Base-by-base conservation (phyloP, 352 stramenopile species). In the Phytophthora pinifolia region DNA sequence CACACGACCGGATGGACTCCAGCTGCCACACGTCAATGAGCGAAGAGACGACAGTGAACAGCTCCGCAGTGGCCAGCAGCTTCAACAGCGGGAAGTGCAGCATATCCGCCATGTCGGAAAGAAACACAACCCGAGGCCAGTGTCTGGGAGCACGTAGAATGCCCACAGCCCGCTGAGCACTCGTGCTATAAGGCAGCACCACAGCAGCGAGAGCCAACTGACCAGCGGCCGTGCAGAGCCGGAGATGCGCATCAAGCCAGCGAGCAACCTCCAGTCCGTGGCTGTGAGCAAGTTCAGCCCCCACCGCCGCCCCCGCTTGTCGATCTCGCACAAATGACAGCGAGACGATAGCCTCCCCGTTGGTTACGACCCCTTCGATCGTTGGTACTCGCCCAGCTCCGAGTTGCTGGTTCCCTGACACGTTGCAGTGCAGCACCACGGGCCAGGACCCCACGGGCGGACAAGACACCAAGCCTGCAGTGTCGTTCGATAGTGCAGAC, bases 201-300 rank as follows among this genome's bases (percentile, higher is more conserved):
- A 83, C 59, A 14, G 80, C 55, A 3, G 58, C 63, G 4, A 74
- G 60, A n/a, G 61, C 9, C n/a, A 86, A 39, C 12, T 78, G 62
- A n/a, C 68, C 52, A 14, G 64, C 27, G 15, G 67, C 35, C 6
- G 62, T 37, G 34, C 62, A 65, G 2, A 67, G 56, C n/a, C 53
- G 59, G 8, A 87, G 33, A 44, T 81, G 72, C 1, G 57, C 45
- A 37, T 76, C 52, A 7, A 87, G n/a, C 46, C 63, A 77, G 9
- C 76, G 70, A 36, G 74, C 79, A 14, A 86, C 30, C 20, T 89
- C 76, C 2, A 87, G 65, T 14, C 74, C 79, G 49, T 89, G 76
- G 46, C 58, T 69, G 37, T 76, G 62, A 15, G 36, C 30, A 17
- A 70, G 14, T 36, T 4, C 38, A 48, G 58, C 31, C 3, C 47